These are phyloP conservation scores for Lathyrus sativus DNA, from an alignment of 306 rosid genomes.

Conservation along the genomic window DNA sequence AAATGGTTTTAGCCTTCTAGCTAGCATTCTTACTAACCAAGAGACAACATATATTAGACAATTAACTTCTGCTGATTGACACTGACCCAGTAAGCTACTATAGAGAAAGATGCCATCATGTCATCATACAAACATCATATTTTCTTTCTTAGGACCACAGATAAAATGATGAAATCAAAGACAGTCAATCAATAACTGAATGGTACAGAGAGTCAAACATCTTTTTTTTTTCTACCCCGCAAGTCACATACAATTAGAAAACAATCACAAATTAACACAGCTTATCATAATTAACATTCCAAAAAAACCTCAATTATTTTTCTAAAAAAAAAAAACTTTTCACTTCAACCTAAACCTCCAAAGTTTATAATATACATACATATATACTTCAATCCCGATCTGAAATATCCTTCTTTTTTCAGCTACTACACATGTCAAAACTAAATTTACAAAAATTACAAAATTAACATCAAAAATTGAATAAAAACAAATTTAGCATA, in stretches of 20 bases:
- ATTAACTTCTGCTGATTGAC: constrained; percentile 27
- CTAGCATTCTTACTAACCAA: constrained; percentile 6
- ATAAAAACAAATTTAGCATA: constrained; percentile 22
- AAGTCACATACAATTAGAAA: constrained; percentile 19
- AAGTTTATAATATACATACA: constrained; percentile 23
- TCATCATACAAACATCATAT: constrained; percentile 25
- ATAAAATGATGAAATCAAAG: constrained; percentile 28
- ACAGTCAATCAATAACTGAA: constrained; percentile 30
- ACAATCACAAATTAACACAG: constrained; percentile 28
- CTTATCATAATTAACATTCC: constrained; percentile 47
- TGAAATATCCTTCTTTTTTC: constrained; percentile 11
- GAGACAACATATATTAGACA: constrained; percentile 23
- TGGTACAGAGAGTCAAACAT: constrained; percentile 43
- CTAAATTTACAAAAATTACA: not conserved
- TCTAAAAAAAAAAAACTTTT: not conserved
- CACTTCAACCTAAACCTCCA: constrained; percentile 31
- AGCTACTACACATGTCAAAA: constrained; percentile 15
- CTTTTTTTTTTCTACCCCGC: constrained; percentile 46
- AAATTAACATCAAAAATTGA: constrained; percentile 13
- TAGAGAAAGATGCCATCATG: not conserved
- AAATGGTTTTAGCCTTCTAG: constrained; percentile 11
- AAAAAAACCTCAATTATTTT: constrained; percentile 37
- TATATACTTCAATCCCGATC: constrained; percentile 28
- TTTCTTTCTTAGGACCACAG: constrained; percentile 26
- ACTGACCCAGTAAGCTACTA: constrained; percentile 2